phyloP scores from a whole-genome alignment of 352 stramenopile species.

The Pythium insidiosum region DNA sequence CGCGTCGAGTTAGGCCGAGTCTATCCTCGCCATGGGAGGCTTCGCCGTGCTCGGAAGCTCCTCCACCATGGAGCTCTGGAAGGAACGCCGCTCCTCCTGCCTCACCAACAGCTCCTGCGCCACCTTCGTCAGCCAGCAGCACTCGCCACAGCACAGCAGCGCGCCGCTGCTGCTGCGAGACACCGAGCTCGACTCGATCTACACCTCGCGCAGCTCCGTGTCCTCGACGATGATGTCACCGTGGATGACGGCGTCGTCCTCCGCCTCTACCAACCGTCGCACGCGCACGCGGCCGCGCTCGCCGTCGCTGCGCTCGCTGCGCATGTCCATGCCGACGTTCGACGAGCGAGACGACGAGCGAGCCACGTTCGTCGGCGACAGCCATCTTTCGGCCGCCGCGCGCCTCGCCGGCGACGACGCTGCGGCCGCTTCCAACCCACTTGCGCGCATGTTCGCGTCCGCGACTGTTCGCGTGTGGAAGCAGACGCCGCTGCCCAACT shows the following conservation, averaged over 20 bases:
- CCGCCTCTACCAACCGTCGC: not conserved
- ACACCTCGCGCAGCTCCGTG: constrained; percentile 11
- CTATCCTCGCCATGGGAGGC: no score
- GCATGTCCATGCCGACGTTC: constrained; percentile 6
- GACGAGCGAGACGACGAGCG: constrained; percentile 11
- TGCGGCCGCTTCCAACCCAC: constrained; percentile 5
- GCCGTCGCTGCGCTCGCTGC: not conserved
- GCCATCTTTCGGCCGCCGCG: no score
- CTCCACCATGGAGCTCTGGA: constrained; percentile 11
- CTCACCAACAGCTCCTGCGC: constrained; percentile 40
- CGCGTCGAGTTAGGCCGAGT: no score
- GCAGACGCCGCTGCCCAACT: constrained; percentile 54
- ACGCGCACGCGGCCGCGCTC: constrained; percentile 10
- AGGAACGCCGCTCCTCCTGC: constrained; percentile 38
- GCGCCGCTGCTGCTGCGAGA: no score
- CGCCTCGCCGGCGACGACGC: constrained; percentile 11
- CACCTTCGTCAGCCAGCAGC: constrained; percentile 20
- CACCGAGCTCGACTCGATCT: constrained; percentile 13
- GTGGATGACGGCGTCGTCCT: no score
- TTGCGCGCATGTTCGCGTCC: constrained; percentile 35
- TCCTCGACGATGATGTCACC: no score
- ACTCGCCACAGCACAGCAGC: no score
- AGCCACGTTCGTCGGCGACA: constrained; percentile 9
- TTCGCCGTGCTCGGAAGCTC: no score
- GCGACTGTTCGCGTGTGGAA: constrained; percentile 48